A percentile compares a stretch with the other conserved stretches of the same genome.
These are phyloP conservation scores for Cyclostephanos tholiformis DNA, from an alignment of 108 stramenopile species.

Conservation along the genomic window DNA sequence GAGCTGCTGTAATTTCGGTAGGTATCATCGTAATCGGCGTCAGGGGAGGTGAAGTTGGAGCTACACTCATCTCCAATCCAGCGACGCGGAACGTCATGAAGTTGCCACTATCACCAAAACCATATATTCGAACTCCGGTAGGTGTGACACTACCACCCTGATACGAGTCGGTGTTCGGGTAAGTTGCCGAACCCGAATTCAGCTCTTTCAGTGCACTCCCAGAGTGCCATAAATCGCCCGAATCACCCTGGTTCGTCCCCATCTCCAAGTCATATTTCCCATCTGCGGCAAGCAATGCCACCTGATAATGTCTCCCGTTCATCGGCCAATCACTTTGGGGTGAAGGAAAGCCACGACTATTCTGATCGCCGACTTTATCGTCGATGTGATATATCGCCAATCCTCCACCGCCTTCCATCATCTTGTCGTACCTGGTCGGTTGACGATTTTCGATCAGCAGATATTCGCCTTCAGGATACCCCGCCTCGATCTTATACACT, in stretches of 20 bases:
- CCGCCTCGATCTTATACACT: constrained; percentile 56
- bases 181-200: constrained; percentile 13
- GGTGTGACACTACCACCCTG: constrained; percentile 35
- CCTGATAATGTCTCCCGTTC: constrained; percentile 69
- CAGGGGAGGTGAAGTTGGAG: constrained; percentile 3
- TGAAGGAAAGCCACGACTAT: constrained; percentile 55
- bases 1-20: too few relatives aligned
- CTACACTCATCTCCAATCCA: neutral
- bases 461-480: constrained; percentile 60
- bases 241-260: constrained; percentile 57
- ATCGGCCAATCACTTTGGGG: constrained; percentile 58
- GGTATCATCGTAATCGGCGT: neutral
- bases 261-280: constrained; percentile 75
- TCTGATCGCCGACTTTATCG: constrained; percentile 38
- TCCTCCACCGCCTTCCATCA: constrained; percentile 56
- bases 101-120: constrained; percentile 26
- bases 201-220: constrained; percentile 33
- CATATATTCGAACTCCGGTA: constrained; percentile 54
- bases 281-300: constrained; percentile 72
- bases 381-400: constrained; percentile 73
- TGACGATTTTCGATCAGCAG: constrained; percentile 74
- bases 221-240: constrained; percentile 52
- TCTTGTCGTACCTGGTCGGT: constrained; percentile 52
- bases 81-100: constrained; percentile 40
- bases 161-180: constrained; percentile 74